Evolutionary conservation across 2,329 filamentous ascomycete genomes (phyloP).

Genomic region (Exophiala spinifera): DNA sequence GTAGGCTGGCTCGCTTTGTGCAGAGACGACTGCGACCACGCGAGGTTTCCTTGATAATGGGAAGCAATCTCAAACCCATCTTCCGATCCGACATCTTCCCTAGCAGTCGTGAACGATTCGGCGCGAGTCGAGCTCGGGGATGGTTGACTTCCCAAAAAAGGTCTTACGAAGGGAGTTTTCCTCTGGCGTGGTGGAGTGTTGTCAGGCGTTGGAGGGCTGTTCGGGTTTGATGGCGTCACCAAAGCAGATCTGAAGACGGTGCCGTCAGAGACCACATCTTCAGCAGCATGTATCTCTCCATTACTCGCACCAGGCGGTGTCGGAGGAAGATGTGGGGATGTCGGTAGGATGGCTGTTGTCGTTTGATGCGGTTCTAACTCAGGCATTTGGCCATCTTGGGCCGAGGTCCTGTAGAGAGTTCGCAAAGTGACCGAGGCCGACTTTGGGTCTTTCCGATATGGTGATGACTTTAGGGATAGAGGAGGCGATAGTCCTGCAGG

Average conservation of each 20-base stretch:
- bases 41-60: conserved; percentile 16
- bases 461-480: conserved; percentile 12
- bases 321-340: conserved; percentile 26
- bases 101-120: conserved; percentile 70
- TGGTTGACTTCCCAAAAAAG: conserved; percentile 53
- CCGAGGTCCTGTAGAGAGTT: conserved; percentile 24
- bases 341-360: conserved; percentile 18
- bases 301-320: conserved; percentile 26
- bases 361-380: conserved; percentile 7
- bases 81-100: conserved; percentile 62
- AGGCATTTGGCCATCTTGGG: conserved; percentile 9
- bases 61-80: conserved; percentile 49
- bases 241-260: conserved; percentile 27
- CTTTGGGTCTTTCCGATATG: conserved; percentile 20
- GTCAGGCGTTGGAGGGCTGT: conserved; percentile 63
- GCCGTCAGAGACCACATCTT: conserved; percentile 21
- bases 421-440: conserved; percentile 21
- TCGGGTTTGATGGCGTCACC: conserved; percentile 28
- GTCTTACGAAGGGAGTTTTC: conserved; percentile 36
- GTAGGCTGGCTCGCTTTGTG: conserved; percentile 3
- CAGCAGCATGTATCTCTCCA: conserved; percentile 6
- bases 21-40: conserved; percentile 8
- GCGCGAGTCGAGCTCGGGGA: conserved; percentile 59
- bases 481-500: conserved; percentile 7
- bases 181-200: conserved; percentile 63